Base-by-base conservation (phyloP, 1,139 yeast species). In the Diutina mesorugosa region DNA sequence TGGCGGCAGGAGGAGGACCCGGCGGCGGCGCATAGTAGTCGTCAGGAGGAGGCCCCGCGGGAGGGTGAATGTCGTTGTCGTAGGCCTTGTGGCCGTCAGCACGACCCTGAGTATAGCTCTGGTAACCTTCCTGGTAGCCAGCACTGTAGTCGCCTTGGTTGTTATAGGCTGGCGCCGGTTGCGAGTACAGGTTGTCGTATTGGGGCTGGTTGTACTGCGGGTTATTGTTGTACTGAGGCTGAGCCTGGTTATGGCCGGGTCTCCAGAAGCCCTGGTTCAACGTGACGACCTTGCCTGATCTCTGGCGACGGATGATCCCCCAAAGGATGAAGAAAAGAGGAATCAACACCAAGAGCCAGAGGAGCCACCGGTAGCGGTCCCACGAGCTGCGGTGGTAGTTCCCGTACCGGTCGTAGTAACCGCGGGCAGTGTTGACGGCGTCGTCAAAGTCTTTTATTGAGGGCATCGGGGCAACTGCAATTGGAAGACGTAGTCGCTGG, bases 1-100 rank as follows among this genome's bases (percentile, higher is more conserved):
- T 50, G 18, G 29, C 53, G n/a, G 28, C 53, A 6, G 53, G 53
- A 32, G 53, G 53, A 18, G 53, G 53, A 10, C 53, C 53, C 26
- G 45, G n/a, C 6, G 53, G 53, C 6, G 53, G 53, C 14, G 53
- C 41, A 32, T 30, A 50, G 26, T n/a, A 45, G n/a, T 50, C 53
- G 10, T 47, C 51, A 28, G 51, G 51, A n/a, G 51, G 51, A 4
- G 51, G 51, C 2, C 51, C 51, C 21, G 28, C 30, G 8, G 50
- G 50, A 21, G 50, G 50, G n/a, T 10, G 30, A 26, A 21, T 26
- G n/a, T 14, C 14, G 38, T 29, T 18, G 38, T 29, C 38, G 51
- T 28, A 18, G 1, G 10, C 28, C 28, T 32, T n/a, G 10, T 32
- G n/a, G 53, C 28, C 53, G 10, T n/a, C 18, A 4, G 41, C 18